Evolutionary conservation across 495 filamentous ascomycete genomes (phyloP), one percentile per base, ranked within the genome.

Genomic region (Hypoxylon lienhwacheense): DNA sequence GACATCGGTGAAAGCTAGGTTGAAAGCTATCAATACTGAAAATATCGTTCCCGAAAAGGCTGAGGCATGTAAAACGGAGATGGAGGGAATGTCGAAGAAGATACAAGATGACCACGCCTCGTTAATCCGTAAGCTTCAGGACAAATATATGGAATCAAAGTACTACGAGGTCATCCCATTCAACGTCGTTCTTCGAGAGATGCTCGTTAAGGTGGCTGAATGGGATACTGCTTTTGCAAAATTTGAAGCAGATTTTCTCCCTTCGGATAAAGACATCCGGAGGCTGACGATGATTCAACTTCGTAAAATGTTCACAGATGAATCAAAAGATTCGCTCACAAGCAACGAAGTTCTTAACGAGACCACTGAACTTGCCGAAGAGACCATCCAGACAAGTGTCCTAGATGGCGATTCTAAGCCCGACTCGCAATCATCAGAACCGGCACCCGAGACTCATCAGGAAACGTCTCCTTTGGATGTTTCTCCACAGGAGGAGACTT

Each of bases 131-230:
- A 88, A 88, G 40, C 75, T 99, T 21, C 90, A 97, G 62, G 84
- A 90, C 4, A 88, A 86, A 53, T 99, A 99, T 65, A 90, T 89
- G 74, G 82, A 81, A 44, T 95, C 93, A 6, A 91, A 87, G 53
- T 96, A 97, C 67, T 97, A 95, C 73, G 95, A 97, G 70, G 85
- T 96, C 49, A 91, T 96, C 36, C 95, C 95, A 0, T 73, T 97
- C 43, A 99, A 97, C 57, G 76, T 85, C 47, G 89, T 91, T 24
- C 79, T 96, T 32, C 81, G 92, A 64, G 85, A 85, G 19, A 88
- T 95, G 73, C 87, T 97, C 57, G 91, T 96, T 66, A 95, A 90
- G 58, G 91, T 91, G 6, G 84, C 89, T 5, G 89, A 90, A 59
- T 99, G 95, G 95, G 95, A 99, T 61, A 83, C 81, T 16, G 81